phyloP scores from a whole-genome alignment of 768 basidiomycete genomes.

The Lentinula aciculospora region DNA sequence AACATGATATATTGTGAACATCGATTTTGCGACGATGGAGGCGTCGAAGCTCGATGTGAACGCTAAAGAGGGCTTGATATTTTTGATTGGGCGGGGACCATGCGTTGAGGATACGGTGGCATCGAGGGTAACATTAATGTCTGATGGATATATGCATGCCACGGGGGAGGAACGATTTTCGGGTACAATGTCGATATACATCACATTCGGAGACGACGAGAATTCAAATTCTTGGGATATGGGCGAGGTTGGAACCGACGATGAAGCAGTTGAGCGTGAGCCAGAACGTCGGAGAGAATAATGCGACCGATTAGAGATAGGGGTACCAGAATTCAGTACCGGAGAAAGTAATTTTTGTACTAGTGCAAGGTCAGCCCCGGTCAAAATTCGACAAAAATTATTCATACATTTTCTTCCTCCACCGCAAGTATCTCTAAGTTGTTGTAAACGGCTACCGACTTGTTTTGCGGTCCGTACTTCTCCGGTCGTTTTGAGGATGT shows the following conservation, averaged over 20 bases:
- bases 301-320: constrained; percentile 14
- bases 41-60: constrained; percentile 39
- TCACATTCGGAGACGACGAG: constrained; percentile 23
- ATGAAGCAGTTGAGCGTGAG: constrained; percentile 26
- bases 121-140: constrained; percentile 10
- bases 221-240: background rate
- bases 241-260: constrained; percentile 4
- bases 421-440: constrained; percentile 64
- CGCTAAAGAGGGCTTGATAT: constrained; percentile 65
- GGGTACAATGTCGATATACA: constrained; percentile 44
- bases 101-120: constrained; percentile 32
- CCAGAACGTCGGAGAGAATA: constrained; percentile 8
- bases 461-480: constrained; percentile 71
- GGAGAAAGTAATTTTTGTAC: constrained; percentile 11
- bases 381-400: constrained; percentile 12
- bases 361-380: background rate
- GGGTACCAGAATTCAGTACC: constrained; percentile 2
- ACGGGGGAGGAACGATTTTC: constrained; percentile 10
- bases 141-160: constrained; percentile 12
- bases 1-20: background rate
- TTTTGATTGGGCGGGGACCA: constrained; percentile 42
- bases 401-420: constrained; percentile 61
- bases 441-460: constrained; percentile 76
- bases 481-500: constrained; percentile 65
- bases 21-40: constrained; percentile 33